Evolutionary conservation across 1,284 basidiomycete species (phyloP).

Genomic region (Pisolithus thermaeus): DNA sequence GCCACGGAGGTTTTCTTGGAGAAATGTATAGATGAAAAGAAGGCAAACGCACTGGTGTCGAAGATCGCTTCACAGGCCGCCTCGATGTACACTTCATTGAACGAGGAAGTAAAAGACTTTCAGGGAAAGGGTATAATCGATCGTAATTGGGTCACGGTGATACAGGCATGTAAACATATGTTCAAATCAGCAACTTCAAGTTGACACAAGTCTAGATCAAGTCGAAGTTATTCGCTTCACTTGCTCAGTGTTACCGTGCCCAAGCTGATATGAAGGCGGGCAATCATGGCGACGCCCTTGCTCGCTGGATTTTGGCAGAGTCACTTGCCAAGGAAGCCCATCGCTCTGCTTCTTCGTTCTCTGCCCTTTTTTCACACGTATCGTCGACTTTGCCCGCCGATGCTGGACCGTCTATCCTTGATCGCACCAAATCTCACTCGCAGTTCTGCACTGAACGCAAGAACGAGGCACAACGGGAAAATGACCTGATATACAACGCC

Average conservation of each 20-base stretch:
- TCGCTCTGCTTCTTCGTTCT: constrained; percentile 66
- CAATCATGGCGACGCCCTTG: constrained; percentile 85
- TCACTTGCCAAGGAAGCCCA: constrained; percentile 81
- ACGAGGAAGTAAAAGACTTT: constrained; percentile 93
- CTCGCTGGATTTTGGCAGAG: constrained; percentile 79
- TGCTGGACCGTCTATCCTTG: constrained; percentile 70
- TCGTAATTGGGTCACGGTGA: constrained; percentile 85
- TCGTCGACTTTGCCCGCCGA: constrained; percentile 88
- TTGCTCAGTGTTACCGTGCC: constrained; percentile 85
- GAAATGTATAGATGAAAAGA: constrained; percentile 90
- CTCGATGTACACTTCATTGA: constrained; percentile 71
- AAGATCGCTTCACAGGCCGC: constrained; percentile 87
- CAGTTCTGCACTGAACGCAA: constrained; percentile 75
- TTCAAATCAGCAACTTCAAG: background rate
- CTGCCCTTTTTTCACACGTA: constrained; percentile 65
- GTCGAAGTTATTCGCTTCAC: constrained; percentile 81
- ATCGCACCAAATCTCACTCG: constrained; percentile 81
- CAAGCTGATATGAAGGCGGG: constrained; percentile 72
- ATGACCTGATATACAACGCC: constrained; percentile 98
- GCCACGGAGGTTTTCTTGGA: constrained; percentile 97
- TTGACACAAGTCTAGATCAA: constrained; percentile 58
- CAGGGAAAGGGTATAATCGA: constrained; percentile 95
- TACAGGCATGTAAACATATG: constrained; percentile 53
- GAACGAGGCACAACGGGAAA: constrained; percentile 78
- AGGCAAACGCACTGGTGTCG: constrained; percentile 71